Evolutionary conservation across 148 eudicot species (phyloP).

Genomic region (Silene uniflora): DNA sequence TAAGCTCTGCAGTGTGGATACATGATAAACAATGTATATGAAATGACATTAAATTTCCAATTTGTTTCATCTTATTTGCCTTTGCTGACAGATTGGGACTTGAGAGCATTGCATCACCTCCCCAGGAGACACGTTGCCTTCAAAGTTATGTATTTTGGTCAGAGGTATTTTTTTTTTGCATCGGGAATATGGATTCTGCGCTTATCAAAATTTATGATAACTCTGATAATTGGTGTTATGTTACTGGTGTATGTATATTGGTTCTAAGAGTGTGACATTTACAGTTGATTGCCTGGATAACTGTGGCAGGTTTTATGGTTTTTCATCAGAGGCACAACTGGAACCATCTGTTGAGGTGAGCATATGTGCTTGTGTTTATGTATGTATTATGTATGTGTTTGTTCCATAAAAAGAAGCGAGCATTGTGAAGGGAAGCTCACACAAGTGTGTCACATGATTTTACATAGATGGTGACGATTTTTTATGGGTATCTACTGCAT

Average conservation of each 20-base stretch:
- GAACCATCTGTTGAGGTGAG: conserved; percentile 91
- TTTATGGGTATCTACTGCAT: neutral
- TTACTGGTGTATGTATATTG: neutral
- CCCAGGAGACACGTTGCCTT: conserved; percentile 73
- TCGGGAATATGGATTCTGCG: neutral
- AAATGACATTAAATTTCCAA: neutral
- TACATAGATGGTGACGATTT: neutral
- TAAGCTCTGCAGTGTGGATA: neutral
- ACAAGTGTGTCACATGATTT: neutral
- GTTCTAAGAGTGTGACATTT: neutral
- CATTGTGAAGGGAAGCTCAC: neutral
- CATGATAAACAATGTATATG: neutral
- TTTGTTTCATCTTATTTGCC: neutral
- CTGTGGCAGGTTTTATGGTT: conserved; percentile 74
- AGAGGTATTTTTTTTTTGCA: conserved; percentile 46
- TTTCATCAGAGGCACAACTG: conserved; percentile 91
- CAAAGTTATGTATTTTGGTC: conserved; percentile 91
- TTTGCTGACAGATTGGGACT: conserved; percentile 36
- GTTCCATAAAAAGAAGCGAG: neutral
- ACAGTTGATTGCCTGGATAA: conserved; percentile 7
- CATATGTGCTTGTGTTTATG: conserved; percentile 6
- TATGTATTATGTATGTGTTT: neutral
- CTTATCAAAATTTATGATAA: neutral
- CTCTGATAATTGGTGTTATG: neutral
- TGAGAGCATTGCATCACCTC: conserved; percentile 28